Conservation (phyloP, 2,329 filamentous ascomycete species). For the Aspergillus ochraceoroseus region DNA sequence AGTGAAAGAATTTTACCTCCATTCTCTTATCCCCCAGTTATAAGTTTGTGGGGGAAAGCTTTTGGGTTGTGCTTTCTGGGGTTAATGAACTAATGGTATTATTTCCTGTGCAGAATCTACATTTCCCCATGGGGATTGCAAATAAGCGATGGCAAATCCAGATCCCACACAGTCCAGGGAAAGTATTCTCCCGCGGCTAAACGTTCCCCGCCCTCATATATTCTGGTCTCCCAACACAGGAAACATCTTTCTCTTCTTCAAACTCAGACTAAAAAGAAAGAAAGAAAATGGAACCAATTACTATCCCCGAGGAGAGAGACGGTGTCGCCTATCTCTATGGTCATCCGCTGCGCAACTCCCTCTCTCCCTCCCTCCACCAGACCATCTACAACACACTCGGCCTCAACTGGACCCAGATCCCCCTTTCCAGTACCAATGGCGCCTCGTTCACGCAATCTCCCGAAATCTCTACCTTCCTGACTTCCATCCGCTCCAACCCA, state of each 20-base stretch:
- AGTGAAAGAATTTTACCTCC: neutral
- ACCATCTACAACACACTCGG: conserved; percentile 51
- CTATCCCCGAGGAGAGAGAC: conserved; percentile 38
- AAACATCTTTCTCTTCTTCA: neutral
- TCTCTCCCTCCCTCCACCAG: conserved; percentile 53
- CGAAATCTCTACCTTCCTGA: conserved; percentile 34
- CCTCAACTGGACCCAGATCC: conserved; percentile 51
- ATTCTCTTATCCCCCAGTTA: neutral
- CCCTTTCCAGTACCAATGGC: conserved; percentile 38
- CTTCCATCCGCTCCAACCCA: conserved; percentile 34
- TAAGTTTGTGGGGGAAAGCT: conserved; percentile 12
- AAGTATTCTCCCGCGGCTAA: conserved; percentile 10
- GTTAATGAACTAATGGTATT: too few relatives aligned
- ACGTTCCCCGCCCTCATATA: neutral
- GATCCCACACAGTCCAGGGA: neutral
- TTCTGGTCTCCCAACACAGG: neutral
- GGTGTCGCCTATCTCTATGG: conserved; percentile 54
- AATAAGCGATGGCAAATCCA: conserved; percentile 8
- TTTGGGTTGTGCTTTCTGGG: too few relatives aligned
- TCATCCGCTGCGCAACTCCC: conserved; percentile 53
- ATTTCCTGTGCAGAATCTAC: conserved; percentile 1
- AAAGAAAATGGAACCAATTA: conserved; percentile 27
- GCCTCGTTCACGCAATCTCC: conserved; percentile 34
- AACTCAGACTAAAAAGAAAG: neutral
- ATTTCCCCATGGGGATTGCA: conserved; percentile 8